Evolutionary conservation across 495 filamentous ascomycete species (phyloP).

Genomic region (Hyaloscypha hepaticicola): DNA sequence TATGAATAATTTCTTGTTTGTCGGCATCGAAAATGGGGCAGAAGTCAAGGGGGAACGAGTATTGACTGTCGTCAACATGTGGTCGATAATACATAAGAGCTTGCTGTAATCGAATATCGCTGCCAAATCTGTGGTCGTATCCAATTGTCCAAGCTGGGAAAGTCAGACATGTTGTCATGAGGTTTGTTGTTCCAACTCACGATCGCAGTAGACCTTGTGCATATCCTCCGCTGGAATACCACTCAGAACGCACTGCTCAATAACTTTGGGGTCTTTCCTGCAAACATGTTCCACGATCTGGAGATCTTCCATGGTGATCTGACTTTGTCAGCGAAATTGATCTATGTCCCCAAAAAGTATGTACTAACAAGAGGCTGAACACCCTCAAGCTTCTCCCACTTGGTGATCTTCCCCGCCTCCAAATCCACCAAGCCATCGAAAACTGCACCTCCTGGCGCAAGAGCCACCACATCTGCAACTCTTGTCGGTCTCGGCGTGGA

Average conservation of each 20-base stretch:
- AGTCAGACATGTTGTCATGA: neutral
- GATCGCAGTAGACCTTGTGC: conserved; percentile 50
- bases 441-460: conserved; percentile 74
- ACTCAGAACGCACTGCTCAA: conserved; percentile 85
- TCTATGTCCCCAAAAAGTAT: neutral
- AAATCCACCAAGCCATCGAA: conserved; percentile 86
- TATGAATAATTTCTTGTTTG: conserved; percentile 79
- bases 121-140: conserved; percentile 89
- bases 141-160: conserved; percentile 90
- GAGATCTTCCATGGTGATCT: conserved; percentile 95
- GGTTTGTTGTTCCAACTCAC: conserved; percentile 46
- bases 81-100: conserved; percentile 96
- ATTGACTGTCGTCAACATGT: conserved; percentile 82
- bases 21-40: conserved; percentile 89
- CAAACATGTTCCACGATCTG: conserved; percentile 81
- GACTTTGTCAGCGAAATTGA: conserved; percentile 22
- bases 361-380: conserved; percentile 74
- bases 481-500: conserved; percentile 63
- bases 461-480: conserved; percentile 83
- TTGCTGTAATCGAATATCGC: conserved; percentile 77
- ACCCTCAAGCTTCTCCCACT: conserved; percentile 75
- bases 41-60: conserved; percentile 90
- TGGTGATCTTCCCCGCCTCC: conserved; percentile 63
- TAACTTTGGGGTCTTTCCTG: conserved; percentile 81
- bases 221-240: conserved; percentile 83